Evolutionary conservation across 805 yeast genomes (phyloP).

Genomic region (Starmera caribaea): DNA sequence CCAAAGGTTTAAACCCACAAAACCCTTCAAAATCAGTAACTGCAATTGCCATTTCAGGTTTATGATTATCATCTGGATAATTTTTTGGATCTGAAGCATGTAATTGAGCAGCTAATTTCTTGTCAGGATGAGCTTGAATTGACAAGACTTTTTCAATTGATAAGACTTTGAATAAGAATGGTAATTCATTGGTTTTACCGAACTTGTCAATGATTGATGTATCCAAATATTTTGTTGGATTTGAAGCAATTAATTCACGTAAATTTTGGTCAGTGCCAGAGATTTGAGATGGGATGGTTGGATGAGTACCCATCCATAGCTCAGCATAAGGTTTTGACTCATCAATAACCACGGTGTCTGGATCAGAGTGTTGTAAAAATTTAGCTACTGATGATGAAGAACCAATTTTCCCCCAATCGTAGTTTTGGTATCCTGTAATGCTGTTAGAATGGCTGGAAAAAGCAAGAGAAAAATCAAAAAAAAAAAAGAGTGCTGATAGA

Average conservation of each 20-base stretch:
- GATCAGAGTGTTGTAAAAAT: conserved; percentile 66
- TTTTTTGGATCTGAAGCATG: conserved; percentile 81
- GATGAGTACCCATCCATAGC: conserved; percentile 99
- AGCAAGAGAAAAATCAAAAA: neutral
- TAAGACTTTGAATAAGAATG: conserved; percentile 88
- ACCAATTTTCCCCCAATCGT: conserved; percentile 88
- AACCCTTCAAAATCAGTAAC: conserved; percentile 94
- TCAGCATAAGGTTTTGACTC: conserved; percentile 89
- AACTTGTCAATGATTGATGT: conserved; percentile 50
- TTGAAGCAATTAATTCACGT: conserved; percentile 51
- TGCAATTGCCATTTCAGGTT: conserved; percentile 99
- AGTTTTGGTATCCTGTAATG: conserved; percentile 56
- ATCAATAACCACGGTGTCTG: conserved; percentile 44
- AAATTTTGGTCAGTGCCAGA: conserved; percentile 47
- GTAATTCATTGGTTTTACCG: conserved; percentile 62
- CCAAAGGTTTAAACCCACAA: conserved; percentile 93
- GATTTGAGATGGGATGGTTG: conserved; percentile 69
- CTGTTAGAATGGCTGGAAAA: neutral
- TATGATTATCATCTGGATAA: conserved; percentile 97
- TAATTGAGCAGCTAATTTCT: conserved; percentile 64
- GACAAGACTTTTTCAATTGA: conserved; percentile 88
- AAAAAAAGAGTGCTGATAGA: neutral
- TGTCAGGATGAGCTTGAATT: conserved; percentile 98
- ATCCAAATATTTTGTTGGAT: conserved; percentile 56
- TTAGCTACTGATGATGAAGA: conserved; percentile 80